phyloP scores from a whole-genome alignment of 2,329 filamentous ascomycete genomes.

The Exophiala spinifera region DNA sequence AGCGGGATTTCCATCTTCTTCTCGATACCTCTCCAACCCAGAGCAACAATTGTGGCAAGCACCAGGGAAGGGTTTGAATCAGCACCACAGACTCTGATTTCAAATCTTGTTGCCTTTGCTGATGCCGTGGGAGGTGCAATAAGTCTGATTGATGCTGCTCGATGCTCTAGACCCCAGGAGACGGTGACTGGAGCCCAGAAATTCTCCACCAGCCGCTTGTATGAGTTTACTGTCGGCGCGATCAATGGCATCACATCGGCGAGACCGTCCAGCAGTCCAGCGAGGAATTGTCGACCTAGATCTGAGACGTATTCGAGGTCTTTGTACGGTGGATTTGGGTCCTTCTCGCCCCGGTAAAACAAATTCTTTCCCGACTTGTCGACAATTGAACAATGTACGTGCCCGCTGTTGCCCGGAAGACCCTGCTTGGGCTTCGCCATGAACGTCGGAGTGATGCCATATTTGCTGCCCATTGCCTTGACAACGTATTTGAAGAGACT shows the following conservation, averaged over 20 bases:
- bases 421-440: conserved; percentile 96
- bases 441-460: conserved; percentile 93
- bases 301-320: conserved; percentile 82
- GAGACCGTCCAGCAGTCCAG: conserved; percentile 81
- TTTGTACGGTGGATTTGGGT: conserved; percentile 67
- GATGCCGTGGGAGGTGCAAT: conserved; percentile 86
- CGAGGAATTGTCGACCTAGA: conserved; percentile 86
- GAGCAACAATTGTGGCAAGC: conserved; percentile 77
- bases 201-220: conserved; percentile 97
- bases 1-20: conserved; percentile 82
- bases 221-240: conserved; percentile 93
- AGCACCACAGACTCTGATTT: conserved; percentile 89
- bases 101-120: conserved; percentile 82
- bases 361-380: conserved; percentile 79
- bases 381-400: conserved; percentile 90
- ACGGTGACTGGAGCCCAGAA: conserved; percentile 99
- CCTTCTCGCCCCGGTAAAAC: conserved; percentile 68
- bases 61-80: conserved; percentile 89
- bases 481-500: conserved; percentile 93
- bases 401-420: conserved; percentile 89
- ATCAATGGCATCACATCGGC: conserved; percentile 95
- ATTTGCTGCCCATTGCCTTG: conserved; percentile 80
- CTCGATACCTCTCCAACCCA: conserved; percentile 88
- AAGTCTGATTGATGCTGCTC: conserved; percentile 83
- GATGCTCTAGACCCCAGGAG: conserved; percentile 94